These are phyloP conservation scores for Silene coronaria DNA, from an alignment of 179 eudicot species.

Conservation along the genomic window DNA sequence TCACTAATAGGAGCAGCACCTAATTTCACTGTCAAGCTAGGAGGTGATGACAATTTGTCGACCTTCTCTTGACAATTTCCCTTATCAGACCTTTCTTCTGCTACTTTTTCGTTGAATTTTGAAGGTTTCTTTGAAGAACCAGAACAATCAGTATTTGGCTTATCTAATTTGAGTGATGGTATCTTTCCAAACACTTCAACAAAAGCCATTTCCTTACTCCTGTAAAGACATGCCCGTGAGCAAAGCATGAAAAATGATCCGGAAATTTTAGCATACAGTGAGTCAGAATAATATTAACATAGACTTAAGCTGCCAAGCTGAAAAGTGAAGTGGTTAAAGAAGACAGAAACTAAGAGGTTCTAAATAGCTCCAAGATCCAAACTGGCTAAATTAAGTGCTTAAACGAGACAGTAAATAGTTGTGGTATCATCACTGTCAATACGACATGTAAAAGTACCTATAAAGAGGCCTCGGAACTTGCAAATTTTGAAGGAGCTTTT, in stretches of 20 bases:
- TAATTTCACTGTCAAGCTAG: conserved; percentile 18
- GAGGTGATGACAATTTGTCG: conserved; percentile 30
- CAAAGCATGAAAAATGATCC: neutral
- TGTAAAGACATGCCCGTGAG: conserved; percentile 24
- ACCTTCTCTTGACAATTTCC: conserved; percentile 39
- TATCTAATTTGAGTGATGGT: conserved; percentile 62
- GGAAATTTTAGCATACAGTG: neutral
- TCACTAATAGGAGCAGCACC: conserved; percentile 11
- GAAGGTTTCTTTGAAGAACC: conserved; percentile 46
- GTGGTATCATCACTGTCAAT: neutral
- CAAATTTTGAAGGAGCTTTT: neutral
- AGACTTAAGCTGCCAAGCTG: neutral
- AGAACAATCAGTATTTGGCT: conserved; percentile 56
- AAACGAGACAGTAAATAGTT: conserved; percentile 1
- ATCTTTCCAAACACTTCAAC: conserved; percentile 66
- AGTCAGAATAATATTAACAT: neutral
- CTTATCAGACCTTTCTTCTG: conserved; percentile 39
- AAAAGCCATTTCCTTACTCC: conserved; percentile 74
- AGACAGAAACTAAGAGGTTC: neutral
- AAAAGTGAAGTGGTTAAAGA: neutral
- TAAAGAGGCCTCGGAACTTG: neutral
- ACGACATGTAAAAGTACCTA: neutral
- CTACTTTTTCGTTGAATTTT: conserved; percentile 37
- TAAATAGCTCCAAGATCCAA: neutral
- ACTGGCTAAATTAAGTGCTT: neutral